Percentiles rank a stretch among this genome's conserved stretches.
Conservation (phyloP, 2,329 filamentous ascomycete species). For the Nemania sp. region DNA sequence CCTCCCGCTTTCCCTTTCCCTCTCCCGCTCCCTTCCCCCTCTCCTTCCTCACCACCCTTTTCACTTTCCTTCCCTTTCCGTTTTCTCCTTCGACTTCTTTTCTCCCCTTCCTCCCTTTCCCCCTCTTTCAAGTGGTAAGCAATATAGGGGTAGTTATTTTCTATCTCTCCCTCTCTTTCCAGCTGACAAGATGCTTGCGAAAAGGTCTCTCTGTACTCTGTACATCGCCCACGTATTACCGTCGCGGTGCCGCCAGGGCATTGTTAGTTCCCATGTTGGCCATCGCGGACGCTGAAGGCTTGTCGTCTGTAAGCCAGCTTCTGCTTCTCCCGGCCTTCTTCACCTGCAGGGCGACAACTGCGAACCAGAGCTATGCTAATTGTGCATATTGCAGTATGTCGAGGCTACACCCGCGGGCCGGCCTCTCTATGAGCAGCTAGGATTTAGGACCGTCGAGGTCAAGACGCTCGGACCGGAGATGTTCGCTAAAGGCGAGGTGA, state of each 20-base stretch:
- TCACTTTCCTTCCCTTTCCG: no score
- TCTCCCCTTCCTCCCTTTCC: no score
- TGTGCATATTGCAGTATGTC: no score
- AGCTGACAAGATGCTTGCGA: background rate
- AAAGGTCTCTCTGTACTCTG: constrained; percentile 45
- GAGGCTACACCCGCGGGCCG: constrained; percentile 44
- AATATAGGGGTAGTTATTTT: no score
- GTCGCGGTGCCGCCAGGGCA: constrained; percentile 41
- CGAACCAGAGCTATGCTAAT: no score
- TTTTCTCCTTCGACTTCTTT: no score
- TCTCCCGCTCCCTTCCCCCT: background rate
- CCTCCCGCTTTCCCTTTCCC: background rate
- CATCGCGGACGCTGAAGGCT: constrained; percentile 40
- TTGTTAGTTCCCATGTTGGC: constrained; percentile 42
- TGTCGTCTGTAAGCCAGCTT: no score
- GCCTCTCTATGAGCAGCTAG: constrained; percentile 44
- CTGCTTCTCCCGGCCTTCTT: no score
- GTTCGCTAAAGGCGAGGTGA: constrained; percentile 21
- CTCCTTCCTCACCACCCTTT: background rate
- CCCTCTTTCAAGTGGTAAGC: no score
- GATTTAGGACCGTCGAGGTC: constrained; percentile 42
- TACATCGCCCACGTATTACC: constrained; percentile 41
- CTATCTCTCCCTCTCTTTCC: background rate
- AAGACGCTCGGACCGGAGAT: constrained; percentile 33
- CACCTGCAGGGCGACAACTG: no score